Percentiles rank a stretch among this genome's conserved stretches.
Conservation (phyloP, 1,284 basidiomycete genomes). For the Melampsora americana region DNA sequence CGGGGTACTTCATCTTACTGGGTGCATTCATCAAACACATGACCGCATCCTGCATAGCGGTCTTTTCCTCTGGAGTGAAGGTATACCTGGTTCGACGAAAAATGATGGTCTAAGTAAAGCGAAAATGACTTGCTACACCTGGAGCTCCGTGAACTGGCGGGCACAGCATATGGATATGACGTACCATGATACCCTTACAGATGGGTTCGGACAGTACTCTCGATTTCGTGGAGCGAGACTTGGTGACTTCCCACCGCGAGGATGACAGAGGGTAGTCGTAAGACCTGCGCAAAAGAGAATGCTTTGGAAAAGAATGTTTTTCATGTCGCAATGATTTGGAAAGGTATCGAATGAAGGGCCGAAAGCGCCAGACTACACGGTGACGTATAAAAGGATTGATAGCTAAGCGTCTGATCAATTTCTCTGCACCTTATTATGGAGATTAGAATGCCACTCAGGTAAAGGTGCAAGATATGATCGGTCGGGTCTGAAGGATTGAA, state of each 20-base stretch:
- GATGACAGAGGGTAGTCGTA: not conserved
- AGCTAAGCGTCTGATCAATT: not conserved
- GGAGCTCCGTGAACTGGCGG: too few relatives aligned
- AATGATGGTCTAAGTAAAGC: too few relatives aligned
- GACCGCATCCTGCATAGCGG: slow-evolving; percentile 15
- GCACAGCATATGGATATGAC: not conserved
- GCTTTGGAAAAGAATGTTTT: not conserved
- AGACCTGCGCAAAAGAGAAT: not conserved
- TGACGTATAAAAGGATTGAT: not conserved
- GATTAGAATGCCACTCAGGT: too few relatives aligned
- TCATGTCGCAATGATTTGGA: not conserved
- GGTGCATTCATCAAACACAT: slow-evolving; percentile 27
- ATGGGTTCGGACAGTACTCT: not conserved
- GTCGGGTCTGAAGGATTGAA: too few relatives aligned
- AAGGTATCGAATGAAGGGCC: not conserved
- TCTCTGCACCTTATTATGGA: too few relatives aligned
- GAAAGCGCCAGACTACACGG: not conserved
- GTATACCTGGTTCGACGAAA: slow-evolving; percentile 11
- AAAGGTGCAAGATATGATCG: too few relatives aligned
- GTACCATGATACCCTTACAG: slow-evolving; percentile 2
- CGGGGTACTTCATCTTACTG: slow-evolving; percentile 38
- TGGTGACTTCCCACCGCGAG: not conserved
- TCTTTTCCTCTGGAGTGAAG: slow-evolving; percentile 21
- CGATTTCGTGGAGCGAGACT: slow-evolving; percentile 1
- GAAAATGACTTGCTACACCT: too few relatives aligned